These are phyloP conservation scores for Neurospora discreta DNA, from an alignment of 495 filamentous ascomycete genomes.

Conservation along the genomic window DNA sequence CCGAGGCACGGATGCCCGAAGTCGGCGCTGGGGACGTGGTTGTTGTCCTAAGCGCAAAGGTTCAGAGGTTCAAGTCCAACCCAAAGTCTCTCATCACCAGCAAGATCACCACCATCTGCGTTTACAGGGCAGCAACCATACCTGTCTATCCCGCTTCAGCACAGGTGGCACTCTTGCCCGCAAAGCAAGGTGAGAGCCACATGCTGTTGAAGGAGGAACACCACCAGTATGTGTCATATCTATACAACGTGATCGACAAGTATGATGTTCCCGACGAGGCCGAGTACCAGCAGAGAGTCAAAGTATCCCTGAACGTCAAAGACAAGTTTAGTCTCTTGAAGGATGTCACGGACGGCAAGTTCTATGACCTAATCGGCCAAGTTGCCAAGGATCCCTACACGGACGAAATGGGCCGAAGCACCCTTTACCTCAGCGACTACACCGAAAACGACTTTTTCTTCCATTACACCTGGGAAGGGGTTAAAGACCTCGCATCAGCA, in stretches of 20 bases:
- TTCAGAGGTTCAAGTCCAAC: constrained; percentile 8
- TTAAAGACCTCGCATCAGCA: constrained; percentile 24
- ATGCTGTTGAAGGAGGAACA: constrained; percentile 11
- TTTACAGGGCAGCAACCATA: constrained; percentile 30
- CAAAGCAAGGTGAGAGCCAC: not conserved
- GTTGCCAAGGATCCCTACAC: constrained; percentile 53
- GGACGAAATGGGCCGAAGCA: constrained; percentile 33
- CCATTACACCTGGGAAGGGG: constrained; percentile 39
- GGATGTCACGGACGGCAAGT: constrained; percentile 44
- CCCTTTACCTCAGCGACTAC: constrained; percentile 81
- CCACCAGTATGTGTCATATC: constrained; percentile 29
- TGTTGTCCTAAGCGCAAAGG: constrained; percentile 27
- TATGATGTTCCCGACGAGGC: constrained; percentile 30
- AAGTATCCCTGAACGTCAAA: constrained; percentile 29
- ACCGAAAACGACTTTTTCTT: constrained; percentile 55
- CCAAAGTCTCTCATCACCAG: constrained; percentile 30
- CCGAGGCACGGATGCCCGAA: constrained; percentile 27
- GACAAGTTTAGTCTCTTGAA: constrained; percentile 55
- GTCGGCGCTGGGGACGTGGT: constrained; percentile 30
- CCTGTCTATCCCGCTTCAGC: constrained; percentile 28
- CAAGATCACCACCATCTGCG: constrained; percentile 20
- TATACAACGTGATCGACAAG: constrained; percentile 31
- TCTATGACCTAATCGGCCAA: constrained; percentile 65
- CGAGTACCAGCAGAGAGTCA: constrained; percentile 32
- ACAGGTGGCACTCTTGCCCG: constrained; percentile 15